Evolutionary conservation across 306 rosid genomes (phyloP).

Genomic region (Glycine latifolia): DNA sequence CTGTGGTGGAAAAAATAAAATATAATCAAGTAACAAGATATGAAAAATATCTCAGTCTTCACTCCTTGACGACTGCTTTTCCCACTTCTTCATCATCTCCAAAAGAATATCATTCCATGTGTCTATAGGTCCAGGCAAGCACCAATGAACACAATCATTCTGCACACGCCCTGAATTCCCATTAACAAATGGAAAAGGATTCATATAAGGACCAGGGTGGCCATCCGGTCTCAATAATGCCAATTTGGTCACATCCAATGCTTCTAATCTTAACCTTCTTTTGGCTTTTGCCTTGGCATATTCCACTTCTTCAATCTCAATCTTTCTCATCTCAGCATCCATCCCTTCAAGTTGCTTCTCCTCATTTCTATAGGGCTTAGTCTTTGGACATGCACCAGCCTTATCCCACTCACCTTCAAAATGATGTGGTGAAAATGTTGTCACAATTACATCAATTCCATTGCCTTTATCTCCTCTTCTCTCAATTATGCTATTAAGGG

Average conservation of each 20-base stretch:
- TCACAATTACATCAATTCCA: slow-evolving; percentile 60
- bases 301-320: slow-evolving; percentile 76
- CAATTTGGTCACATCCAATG: slow-evolving; percentile 71
- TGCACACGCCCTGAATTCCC: slow-evolving; percentile 65
- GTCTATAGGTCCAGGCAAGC: slow-evolving; percentile 88
- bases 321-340: slow-evolving; percentile 76
- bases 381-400: slow-evolving; percentile 83
- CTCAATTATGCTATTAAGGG: slow-evolving; percentile 61
- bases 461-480: slow-evolving; percentile 47
- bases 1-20: background rate
- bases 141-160: slow-evolving; percentile 96
- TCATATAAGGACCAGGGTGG: slow-evolving; percentile 95
- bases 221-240: slow-evolving; percentile 87
- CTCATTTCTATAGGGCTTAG: slow-evolving; percentile 56
- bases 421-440: slow-evolving; percentile 90
- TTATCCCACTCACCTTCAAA: slow-evolving; percentile 97
- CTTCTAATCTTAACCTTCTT: slow-evolving; percentile 57
- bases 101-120: slow-evolving; percentile 87
- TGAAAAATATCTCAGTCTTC: no score
- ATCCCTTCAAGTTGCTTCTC: slow-evolving; percentile 81
- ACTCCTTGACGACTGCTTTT: no score
- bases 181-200: slow-evolving; percentile 69
- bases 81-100: slow-evolving; percentile 5
- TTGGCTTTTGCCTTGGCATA: slow-evolving; percentile 55
- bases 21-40: no score